Evolutionary conservation across 169 alveolate species (phyloP).

Genomic region (Eimeria falciformis): DNA sequence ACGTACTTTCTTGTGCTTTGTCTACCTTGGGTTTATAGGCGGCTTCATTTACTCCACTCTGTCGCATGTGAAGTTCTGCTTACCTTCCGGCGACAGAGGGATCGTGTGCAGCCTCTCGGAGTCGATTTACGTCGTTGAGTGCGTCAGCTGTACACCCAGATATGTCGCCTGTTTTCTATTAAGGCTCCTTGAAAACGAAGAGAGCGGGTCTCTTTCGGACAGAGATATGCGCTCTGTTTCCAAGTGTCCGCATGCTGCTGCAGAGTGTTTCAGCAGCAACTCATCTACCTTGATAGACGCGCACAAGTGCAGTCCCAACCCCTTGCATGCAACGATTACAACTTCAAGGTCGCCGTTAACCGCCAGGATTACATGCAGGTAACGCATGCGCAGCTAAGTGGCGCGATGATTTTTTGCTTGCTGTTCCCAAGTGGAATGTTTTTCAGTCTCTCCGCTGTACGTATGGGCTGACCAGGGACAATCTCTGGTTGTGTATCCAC

Average conservation of each 20-base stretch:
- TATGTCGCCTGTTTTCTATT: too few species aligned
- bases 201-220: too few species aligned
- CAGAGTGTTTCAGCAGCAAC: conserved; percentile 71
- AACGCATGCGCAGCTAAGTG: too few species aligned
- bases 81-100: conserved; percentile 84
- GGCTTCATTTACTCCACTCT: conserved; percentile 83
- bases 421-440: too few species aligned
- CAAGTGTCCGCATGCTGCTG: background rate
- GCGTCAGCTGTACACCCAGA: too few species aligned
- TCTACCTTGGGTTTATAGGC: conserved; percentile 33
- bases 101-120: conserved; percentile 82
- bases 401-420: too few species aligned
- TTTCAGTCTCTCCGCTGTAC: too few species aligned
- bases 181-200: too few species aligned
- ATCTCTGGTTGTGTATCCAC: too few species aligned
- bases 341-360: conserved; percentile 87
- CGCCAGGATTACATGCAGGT: conserved; percentile 85
- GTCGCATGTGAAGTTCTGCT: conserved; percentile 83
- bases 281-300: conserved; percentile 75
- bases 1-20: background rate
- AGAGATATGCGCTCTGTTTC: too few species aligned
- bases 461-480: too few species aligned
- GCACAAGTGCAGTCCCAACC: conserved; percentile 63
- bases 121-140: conserved; percentile 80
- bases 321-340: conserved; percentile 86